Evolutionary conservation across 257 asterid genomes (phyloP), one percentile per base, ranked within the genome.

Genomic region (Leonotis leonurus): DNA sequence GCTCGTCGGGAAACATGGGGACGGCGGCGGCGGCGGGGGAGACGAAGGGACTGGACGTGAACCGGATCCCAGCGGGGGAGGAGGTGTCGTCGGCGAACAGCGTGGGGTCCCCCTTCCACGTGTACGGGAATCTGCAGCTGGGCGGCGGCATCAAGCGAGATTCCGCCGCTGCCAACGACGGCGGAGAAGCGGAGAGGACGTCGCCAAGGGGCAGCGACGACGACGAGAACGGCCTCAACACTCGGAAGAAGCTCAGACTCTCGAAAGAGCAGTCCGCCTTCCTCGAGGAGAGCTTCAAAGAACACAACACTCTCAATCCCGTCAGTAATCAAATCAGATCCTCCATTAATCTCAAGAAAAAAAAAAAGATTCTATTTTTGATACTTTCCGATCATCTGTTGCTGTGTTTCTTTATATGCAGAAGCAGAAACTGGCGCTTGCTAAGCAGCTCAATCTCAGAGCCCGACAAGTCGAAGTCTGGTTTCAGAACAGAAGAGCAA

Each of bases 381-480:
- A n/a, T 16, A 0, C 16, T 55, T 27, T 35, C 13, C 45, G 7
- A 20, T 26, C n/a, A 25, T 26, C 12, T 33, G 6, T 17, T 18
- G 44, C 1, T 37, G 17, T 3, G 7, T 41, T 33, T 36, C 5
- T 26, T 56, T 22, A 2, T 40, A 12, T 62, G 49, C 83, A 85
- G 96, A 87, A 85, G 70, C 97, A 85, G 66, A 90, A 90, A 62
- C 82, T 70, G 1, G 96, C 87, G 24, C 94, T 90, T 3, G 96
- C 95, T 0, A 87, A 83, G 18, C 96, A 87, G 80, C 93, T 90
- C 3, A 87, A 78, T 76, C 95, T 90, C 3, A 71, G 89, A 65
- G 89, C 96, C 3, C 65, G 97, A 49, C 97, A 90, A 53, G 95
- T 90, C 0, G 97, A 90, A 72, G 97, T 90, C 12, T 90, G 97